Evolutionary conservation across 257 asterid genomes (phyloP), one percentile per base, ranked within the genome.

Genomic region (Echites panduratus): DNA sequence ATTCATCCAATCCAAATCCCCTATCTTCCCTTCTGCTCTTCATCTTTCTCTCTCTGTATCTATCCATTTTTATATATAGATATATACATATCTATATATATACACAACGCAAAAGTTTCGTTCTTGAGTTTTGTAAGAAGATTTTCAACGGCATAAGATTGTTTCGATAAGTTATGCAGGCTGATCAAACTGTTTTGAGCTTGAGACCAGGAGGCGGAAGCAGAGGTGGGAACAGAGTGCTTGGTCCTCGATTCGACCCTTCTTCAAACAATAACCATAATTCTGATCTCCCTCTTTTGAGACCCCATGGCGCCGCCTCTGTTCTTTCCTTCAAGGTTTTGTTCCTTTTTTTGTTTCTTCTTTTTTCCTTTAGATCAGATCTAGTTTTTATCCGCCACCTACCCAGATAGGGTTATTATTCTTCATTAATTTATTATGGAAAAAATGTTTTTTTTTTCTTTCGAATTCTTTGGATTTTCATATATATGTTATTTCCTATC

Each of bases 141-240:
- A 12, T 56, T 68, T 78, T 50, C 76, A 77, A 82, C 84, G 74
- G 75, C 65, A 71, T 62, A n/a, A 80, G 82, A 48, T 73, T 68
- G 73, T 75, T 41, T 75, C 48, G 41, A 75, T 75, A 77, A 74
- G 85, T 69, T 73, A 85, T 85, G 89, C 87, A 85, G 84, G 77
- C 87, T 80, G 89, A 83, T 74, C 87, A 83, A 79, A 78, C 87
- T 70, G 83, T 81, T 57, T 45, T 85, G 73, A 85, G 87, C 71
- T 82, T 85, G 78, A 74, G 89, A 80, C 89, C 89, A 64, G 89
- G 89, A 45, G 89, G 82, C 48, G 79, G 80, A 54, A 76, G 81
- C n/a, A n/a, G n/a, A n/a, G n/a, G n/a, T n/a, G n/a, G n/a, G n/a
- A n/a, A n/a, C 79, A 76, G 84, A 77, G 68, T 79, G 73, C 73